Conservation (phyloP, 768 basidiomycete species). For the Lactifluus pinguis region DNA sequence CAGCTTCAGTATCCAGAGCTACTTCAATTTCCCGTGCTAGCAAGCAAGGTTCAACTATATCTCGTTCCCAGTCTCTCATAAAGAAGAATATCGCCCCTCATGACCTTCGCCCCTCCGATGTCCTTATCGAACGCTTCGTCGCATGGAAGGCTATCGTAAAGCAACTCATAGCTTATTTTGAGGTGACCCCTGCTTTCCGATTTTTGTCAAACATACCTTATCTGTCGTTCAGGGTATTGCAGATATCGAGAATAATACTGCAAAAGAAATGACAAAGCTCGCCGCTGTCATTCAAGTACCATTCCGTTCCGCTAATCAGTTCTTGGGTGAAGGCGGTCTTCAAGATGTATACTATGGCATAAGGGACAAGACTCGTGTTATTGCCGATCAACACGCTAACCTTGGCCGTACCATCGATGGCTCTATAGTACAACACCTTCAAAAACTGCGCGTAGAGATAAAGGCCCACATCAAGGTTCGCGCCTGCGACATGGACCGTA, state of each 20-base stretch:
- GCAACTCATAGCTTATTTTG: constrained; percentile 89
- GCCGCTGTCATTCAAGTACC: constrained; percentile 96
- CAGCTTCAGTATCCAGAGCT: constrained; percentile 52
- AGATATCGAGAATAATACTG: constrained; percentile 93
- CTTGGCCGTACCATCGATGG: constrained; percentile 93
- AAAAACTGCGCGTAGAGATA: constrained; percentile 90
- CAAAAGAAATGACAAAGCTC: constrained; percentile 86
- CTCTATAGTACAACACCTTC: constrained; percentile 94
- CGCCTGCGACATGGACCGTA: not conserved
- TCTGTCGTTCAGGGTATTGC: constrained; percentile 39
- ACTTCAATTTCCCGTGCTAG: constrained; percentile 61
- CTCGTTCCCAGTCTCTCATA: constrained; percentile 79
- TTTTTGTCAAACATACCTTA: not conserved
- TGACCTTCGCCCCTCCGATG: constrained; percentile 86
- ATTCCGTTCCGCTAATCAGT: constrained; percentile 92
- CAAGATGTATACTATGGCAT: constrained; percentile 93
- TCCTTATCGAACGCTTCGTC: constrained; percentile 90
- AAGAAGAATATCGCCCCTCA: constrained; percentile 89
- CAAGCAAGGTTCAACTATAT: constrained; percentile 61
- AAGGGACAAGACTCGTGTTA: constrained; percentile 84
- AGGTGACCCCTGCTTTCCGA: constrained; percentile 25
- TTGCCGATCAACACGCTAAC: constrained; percentile 95
- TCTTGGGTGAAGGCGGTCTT: constrained; percentile 93
- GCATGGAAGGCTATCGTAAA: constrained; percentile 97
- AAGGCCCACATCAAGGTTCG: constrained; percentile 93